Percentiles rank a stretch among this genome's conserved stretches.
Conservation (phyloP, 176 grass and related monocot species). For the Cenchrus purpureus region DNA sequence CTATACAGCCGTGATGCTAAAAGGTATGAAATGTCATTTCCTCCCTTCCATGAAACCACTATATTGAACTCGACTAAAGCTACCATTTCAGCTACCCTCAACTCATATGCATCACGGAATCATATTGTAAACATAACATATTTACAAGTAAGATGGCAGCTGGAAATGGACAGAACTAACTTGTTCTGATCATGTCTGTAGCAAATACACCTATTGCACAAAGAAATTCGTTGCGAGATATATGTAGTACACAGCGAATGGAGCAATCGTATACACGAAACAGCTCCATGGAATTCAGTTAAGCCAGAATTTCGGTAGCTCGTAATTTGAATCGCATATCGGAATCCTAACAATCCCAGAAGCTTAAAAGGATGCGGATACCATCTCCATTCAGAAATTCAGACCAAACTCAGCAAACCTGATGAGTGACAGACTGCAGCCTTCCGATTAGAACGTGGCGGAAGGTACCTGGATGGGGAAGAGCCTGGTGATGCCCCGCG, state of each 20-base stretch:
- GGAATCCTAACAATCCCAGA: background rate
- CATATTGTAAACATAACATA: background rate
- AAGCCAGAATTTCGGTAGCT: too few species aligned
- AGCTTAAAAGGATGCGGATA: background rate
- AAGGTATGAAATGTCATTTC: too few species aligned
- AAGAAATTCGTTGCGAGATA: background rate
- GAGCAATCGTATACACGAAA: background rate
- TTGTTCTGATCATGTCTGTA: conserved; percentile 2
- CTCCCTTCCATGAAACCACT: too few species aligned
- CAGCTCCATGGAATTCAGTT: background rate
- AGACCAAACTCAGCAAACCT: background rate
- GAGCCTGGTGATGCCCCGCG: conserved; percentile 76
- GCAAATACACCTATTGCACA: background rate
- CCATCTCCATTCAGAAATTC: background rate
- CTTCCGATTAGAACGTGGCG: background rate
- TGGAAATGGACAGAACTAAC: background rate
- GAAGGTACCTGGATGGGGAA: conserved; percentile 88
- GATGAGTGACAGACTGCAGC: background rate
- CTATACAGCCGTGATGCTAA: too few species aligned
- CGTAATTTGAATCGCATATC: background rate
- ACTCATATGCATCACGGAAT: background rate
- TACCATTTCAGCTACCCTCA: too few species aligned
- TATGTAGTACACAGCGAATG: background rate
- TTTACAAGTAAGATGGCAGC: background rate
- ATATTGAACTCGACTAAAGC: too few species aligned